Evolutionary conservation across 306 rosid species (phyloP).

Genomic region (Canavalia gladiata): DNA sequence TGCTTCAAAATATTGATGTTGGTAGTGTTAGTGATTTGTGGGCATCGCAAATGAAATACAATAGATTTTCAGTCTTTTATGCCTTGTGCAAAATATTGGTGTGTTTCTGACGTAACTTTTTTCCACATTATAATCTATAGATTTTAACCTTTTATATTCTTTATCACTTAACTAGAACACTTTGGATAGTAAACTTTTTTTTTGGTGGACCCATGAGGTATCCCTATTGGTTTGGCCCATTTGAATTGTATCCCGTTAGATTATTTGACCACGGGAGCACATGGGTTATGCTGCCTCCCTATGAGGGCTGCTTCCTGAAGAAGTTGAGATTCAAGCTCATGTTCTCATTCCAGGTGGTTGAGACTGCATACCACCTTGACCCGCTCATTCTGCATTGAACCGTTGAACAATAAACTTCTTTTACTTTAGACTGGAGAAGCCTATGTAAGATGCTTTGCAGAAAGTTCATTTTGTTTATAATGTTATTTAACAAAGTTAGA

Average conservation of each 20-base stretch:
- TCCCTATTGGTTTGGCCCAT: not conserved
- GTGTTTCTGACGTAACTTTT: not conserved
- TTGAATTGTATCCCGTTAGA: not conserved
- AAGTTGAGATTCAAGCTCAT: conserved; percentile 24
- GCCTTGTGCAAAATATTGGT: not conserved
- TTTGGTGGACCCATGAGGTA: not conserved
- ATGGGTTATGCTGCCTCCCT: not conserved
- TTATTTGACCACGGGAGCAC: conserved; percentile 4
- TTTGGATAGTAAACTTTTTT: not conserved
- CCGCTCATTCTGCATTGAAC: conserved; percentile 13
- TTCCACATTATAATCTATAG: conserved; percentile 20
- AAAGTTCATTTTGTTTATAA: conserved; percentile 17
- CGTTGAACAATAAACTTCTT: conserved; percentile 16
- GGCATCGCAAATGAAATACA: not conserved
- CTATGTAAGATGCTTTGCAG: conserved; percentile 21
- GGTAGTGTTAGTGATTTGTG: conserved; percentile 4
- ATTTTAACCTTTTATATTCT: not conserved
- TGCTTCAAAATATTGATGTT: conserved; percentile 20
- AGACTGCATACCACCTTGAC: not conserved
- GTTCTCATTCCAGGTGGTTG: conserved; percentile 1
- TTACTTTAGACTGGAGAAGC: conserved; percentile 24
- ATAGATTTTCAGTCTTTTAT: not conserved
- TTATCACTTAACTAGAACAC: conserved; percentile 1
- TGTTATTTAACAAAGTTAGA: conserved; percentile 9
- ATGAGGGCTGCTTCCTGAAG: conserved; percentile 6